phyloP scores from a whole-genome alignment of 179 eudicot species.

The Heliamphora pulchella region DNA sequence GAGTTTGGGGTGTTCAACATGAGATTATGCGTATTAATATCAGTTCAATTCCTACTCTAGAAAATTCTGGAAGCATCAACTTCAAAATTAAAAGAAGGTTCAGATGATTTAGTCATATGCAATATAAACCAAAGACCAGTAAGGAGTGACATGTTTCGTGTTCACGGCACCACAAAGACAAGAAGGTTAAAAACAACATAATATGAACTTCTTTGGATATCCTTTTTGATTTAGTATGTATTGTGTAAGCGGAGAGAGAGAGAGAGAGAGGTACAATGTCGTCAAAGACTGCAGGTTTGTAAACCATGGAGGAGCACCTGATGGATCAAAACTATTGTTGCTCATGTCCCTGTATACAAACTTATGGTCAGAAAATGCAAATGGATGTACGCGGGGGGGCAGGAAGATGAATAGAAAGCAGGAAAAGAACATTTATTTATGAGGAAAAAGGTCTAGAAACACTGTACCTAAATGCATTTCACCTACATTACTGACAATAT shows the following conservation, averaged over 20 bases:
- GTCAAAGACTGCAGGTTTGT: constrained; percentile 33
- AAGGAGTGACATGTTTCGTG: constrained; percentile 2
- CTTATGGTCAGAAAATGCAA: not conserved
- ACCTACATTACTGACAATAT: not conserved
- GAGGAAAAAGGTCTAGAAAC: not conserved
- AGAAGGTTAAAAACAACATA: not conserved
- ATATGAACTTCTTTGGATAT: not conserved
- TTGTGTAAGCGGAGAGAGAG: not conserved
- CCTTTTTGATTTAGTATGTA: not conserved
- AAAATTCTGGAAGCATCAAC: not conserved
- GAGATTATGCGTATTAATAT: not conserved
- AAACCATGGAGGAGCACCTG: constrained; percentile 37
- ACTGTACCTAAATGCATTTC: not conserved
- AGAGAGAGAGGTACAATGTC: constrained; percentile 34
- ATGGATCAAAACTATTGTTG: constrained; percentile 41
- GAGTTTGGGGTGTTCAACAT: not conserved
- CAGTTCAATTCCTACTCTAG: not conserved
- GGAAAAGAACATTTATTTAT: not conserved
- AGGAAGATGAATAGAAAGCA: not conserved
- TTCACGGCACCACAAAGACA: not conserved
- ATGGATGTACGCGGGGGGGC: not conserved
- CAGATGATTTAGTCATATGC: not conserved
- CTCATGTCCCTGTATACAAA: constrained; percentile 44
- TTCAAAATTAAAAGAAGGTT: not conserved
- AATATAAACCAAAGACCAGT: not conserved